phyloP scores from a whole-genome alignment of 139 green algal species.

The Nannochloris sp. region DNA sequence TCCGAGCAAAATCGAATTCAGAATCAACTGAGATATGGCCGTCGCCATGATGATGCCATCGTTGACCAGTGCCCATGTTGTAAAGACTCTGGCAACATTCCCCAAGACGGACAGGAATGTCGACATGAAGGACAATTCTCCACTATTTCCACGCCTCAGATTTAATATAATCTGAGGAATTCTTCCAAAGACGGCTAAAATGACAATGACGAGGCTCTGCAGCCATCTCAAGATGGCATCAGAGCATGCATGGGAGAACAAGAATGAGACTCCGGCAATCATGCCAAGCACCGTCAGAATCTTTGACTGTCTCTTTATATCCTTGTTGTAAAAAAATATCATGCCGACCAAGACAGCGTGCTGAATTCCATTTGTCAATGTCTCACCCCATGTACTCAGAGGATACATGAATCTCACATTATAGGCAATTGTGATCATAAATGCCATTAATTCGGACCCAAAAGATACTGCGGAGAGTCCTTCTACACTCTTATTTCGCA shows the following conservation, averaged over 20 bases:
- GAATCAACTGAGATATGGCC: conserved; percentile 12
- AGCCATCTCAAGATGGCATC: neutral
- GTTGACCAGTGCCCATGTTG: conserved; percentile 56
- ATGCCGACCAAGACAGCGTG: conserved; percentile 2
- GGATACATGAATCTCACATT: conserved; percentile 43
- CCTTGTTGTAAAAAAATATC: conserved; percentile 6
- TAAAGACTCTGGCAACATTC: conserved; percentile 59
- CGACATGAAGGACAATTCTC: conserved; percentile 54
- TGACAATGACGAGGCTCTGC: neutral
- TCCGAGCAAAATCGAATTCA: conserved; percentile 29
- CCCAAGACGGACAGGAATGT: conserved; percentile 58
- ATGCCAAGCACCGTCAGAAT: neutral
- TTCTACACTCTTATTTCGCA: conserved; percentile 27
- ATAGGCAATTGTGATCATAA: conserved; percentile 59
- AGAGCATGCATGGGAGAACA: conserved; percentile 1
- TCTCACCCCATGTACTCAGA: conserved; percentile 56
- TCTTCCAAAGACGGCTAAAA: conserved; percentile 23
- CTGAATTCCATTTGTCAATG: conserved; percentile 1
- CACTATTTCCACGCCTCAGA: conserved; percentile 50
- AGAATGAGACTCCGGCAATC: neutral
- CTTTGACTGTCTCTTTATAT: neutral
- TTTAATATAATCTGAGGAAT: conserved; percentile 77
- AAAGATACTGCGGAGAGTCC: conserved; percentile 53
- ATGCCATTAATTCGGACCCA: conserved; percentile 54
- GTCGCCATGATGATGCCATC: conserved; percentile 36